A percentile compares a stretch with the other conserved stretches of the same genome.
These are phyloP conservation scores for Trichoderma hamatum DNA, from an alignment of 2,329 filamentous ascomycete genomes.

Conservation along the genomic window DNA sequence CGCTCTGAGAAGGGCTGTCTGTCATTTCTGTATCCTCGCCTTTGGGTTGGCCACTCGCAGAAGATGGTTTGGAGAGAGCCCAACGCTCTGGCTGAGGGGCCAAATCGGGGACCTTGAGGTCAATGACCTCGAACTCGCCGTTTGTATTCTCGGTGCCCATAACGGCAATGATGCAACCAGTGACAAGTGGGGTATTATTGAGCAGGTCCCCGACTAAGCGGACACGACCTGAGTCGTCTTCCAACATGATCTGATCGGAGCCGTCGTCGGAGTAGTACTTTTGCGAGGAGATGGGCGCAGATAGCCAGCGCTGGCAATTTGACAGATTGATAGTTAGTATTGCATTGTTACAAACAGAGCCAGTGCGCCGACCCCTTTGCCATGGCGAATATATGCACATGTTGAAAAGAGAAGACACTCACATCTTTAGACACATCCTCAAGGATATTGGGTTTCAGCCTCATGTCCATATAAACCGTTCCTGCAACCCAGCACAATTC, in stretches of 20 bases:
- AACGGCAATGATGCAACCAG: slow-evolving; percentile 90
- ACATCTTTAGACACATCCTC: slow-evolving; percentile 95
- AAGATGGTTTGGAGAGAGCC: slow-evolving; percentile 61
- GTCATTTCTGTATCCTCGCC: slow-evolving; percentile 61
- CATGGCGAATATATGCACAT: not conserved
- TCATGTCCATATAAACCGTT: slow-evolving; percentile 97
- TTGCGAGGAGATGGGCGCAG: slow-evolving; percentile 73
- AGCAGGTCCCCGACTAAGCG: slow-evolving; percentile 74
- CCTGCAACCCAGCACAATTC: slow-evolving; percentile 94
- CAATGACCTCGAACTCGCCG: slow-evolving; percentile 90
- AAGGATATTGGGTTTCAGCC: slow-evolving; percentile 91
- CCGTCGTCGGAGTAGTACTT: slow-evolving; percentile 72
- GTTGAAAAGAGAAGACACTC: slow-evolving; percentile 34
- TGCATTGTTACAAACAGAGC: not conserved
- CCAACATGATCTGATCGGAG: slow-evolving; percentile 76
- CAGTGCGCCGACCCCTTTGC: too few species aligned
- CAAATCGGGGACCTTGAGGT: slow-evolving; percentile 85
- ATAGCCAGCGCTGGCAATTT: slow-evolving; percentile 76
- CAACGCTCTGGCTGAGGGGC: slow-evolving; percentile 80
- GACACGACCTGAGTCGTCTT: slow-evolving; percentile 92
- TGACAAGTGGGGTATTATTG: slow-evolving; percentile 73
- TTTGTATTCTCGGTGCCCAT: slow-evolving; percentile 91
- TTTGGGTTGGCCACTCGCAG: slow-evolving; percentile 39
- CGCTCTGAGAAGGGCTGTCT: not conserved
- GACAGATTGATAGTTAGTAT: not conserved